A percentile compares a stretch with the other conserved stretches of the same genome.
Evolutionary conservation across 2,329 filamentous ascomycete species (phyloP).

Genomic region (Aureobasidium leucospermi): DNA sequence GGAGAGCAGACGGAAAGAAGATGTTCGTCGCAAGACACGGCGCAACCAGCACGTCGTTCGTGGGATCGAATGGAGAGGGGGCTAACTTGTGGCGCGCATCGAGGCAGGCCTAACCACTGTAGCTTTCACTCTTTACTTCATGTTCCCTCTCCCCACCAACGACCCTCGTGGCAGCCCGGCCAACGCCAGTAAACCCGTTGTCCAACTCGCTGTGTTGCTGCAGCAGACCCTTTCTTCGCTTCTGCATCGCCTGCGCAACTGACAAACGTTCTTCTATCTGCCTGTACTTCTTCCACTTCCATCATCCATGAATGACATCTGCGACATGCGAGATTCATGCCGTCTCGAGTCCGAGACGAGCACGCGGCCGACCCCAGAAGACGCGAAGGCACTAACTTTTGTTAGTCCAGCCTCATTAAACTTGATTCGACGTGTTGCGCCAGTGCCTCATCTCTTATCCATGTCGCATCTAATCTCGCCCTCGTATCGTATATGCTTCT

Average conservation of each 20-base stretch:
- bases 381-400: conserved; percentile 7
- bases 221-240: not conserved
- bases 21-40: conserved; percentile 3
- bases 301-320: conserved; percentile 3
- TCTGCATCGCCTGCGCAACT: conserved; percentile 8
- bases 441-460: conserved; percentile 9
- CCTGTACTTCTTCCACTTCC: not conserved
- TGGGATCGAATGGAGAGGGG: conserved; percentile 4
- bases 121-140: not conserved
- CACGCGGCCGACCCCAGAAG: conserved; percentile 7
- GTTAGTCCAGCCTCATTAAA: conserved; percentile 11
- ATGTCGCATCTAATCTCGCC: conserved; percentile 5
- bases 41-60: conserved; percentile 12
- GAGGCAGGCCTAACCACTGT: conserved; percentile 7
- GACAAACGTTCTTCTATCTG: not conserved
- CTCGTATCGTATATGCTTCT: not conserved
- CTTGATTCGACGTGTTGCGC: conserved; percentile 10
- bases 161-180: conserved; percentile 11
- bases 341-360: conserved; percentile 1
- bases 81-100: conserved; percentile 5
- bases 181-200: conserved; percentile 12
- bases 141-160: conserved; percentile 10
- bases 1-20: not conserved
- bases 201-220: not conserved
- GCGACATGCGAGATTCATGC: not conserved